Evolutionary conservation across 2,329 filamentous ascomycete species (phyloP).

Genomic region (Colletotrichum graminicola): DNA sequence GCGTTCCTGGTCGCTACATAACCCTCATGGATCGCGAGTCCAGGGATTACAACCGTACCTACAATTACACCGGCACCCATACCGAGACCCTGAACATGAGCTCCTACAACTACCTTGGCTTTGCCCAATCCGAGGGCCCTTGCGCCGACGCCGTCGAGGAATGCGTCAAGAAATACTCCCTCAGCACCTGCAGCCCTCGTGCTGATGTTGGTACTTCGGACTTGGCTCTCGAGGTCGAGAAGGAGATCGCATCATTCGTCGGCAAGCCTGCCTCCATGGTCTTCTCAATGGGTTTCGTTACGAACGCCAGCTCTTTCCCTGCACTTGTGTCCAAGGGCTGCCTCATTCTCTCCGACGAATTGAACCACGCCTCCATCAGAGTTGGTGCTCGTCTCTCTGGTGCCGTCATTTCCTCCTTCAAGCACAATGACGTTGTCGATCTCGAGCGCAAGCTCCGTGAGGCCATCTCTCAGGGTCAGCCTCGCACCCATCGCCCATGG

Average conservation of each 20-base stretch:
- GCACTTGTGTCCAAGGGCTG: constrained; percentile 93
- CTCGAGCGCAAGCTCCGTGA: constrained; percentile 90
- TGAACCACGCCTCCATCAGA: constrained; percentile 98
- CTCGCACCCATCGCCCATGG: constrained; percentile 98
- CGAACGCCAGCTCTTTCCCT: constrained; percentile 93
- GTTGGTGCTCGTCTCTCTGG: constrained; percentile 94
- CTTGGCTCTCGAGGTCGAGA: constrained; percentile 89
- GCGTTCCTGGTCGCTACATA: constrained; percentile 93
- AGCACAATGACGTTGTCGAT: constrained; percentile 94
- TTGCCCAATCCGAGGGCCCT: constrained; percentile 96
- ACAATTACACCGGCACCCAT: constrained; percentile 87
- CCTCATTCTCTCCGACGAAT: constrained; percentile 94
- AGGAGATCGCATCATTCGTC: constrained; percentile 88
- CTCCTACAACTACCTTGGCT: constrained; percentile 99
- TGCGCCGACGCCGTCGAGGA: constrained; percentile 95
- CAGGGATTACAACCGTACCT: constrained; percentile 90
- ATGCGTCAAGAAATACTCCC: constrained; percentile 84
- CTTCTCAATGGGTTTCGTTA: constrained; percentile 99
- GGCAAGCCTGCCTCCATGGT: constrained; percentile 96
- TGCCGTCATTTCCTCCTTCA: constrained; percentile 95
- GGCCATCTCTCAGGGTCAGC: constrained; percentile 95
- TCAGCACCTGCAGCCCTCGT: constrained; percentile 84
- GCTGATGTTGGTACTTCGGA: constrained; percentile 89
- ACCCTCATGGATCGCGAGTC: constrained; percentile 92
- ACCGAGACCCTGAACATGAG: constrained; percentile 99